A percentile compares a stretch with the other conserved stretches of the same genome.
Conservation (phyloP, 306 rosid species). For the Gleditsia sinensis region DNA sequence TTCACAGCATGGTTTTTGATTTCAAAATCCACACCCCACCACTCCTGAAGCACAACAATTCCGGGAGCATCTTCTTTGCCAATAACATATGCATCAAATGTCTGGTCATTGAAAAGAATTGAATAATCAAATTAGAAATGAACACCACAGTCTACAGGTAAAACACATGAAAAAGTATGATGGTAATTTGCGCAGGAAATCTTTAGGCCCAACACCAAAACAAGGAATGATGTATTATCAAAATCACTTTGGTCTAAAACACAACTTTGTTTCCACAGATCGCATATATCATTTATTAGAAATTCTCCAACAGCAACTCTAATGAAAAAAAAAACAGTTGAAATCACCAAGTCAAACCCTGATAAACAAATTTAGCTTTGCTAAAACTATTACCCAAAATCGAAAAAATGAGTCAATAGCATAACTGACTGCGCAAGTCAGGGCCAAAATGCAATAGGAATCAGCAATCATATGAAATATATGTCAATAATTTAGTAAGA, state of each 20-base stretch:
- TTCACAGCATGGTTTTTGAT: conserved; percentile 77
- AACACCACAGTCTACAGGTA: not conserved
- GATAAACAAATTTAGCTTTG: not conserved
- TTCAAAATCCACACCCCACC: conserved; percentile 96
- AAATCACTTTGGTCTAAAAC: not conserved
- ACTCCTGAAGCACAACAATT: conserved; percentile 84
- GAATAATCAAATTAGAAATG: not conserved
- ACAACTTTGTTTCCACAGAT: conserved; percentile 17
- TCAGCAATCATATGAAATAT: not conserved
- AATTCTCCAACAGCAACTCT: not conserved
- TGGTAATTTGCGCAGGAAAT: not conserved
- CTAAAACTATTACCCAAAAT: not conserved
- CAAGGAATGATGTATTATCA: not conserved
- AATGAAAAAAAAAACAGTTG: not conserved
- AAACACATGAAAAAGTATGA: not conserved
- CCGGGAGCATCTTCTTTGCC: conserved; percentile 92
- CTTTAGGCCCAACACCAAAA: not conserved
- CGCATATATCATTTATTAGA: not conserved
- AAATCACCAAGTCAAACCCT: not conserved
- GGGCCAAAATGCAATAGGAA: not conserved
- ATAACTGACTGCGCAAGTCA: not conserved
- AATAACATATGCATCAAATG: conserved; percentile 78
- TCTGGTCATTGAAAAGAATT: conserved; percentile 45
- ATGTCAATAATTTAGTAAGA: not conserved
- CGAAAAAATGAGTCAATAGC: not conserved